These are phyloP conservation scores for Claviceps citrina DNA, from an alignment of 2,329 filamentous ascomycete genomes.

Conservation along the genomic window DNA sequence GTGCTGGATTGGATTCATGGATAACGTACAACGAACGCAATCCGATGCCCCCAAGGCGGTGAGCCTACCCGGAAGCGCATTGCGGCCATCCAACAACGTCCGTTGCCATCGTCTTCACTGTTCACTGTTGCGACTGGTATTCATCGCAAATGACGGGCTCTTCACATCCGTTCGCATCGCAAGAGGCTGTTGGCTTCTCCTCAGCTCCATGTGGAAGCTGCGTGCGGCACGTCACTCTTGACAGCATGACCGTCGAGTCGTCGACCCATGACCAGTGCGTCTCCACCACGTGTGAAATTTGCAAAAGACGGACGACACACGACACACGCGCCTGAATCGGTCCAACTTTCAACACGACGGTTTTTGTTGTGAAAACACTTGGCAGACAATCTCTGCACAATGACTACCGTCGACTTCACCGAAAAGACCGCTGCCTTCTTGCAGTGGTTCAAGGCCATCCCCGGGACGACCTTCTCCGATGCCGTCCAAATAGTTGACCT, in stretches of 20 bases:
- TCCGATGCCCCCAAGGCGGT: not conserved
- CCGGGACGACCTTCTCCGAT: slow-evolving; percentile 37
- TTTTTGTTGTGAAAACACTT: too few relatives aligned
- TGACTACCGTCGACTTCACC: slow-evolving; percentile 21
- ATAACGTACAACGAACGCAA: not conserved
- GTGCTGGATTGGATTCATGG: not conserved
- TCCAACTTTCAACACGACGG: not conserved
- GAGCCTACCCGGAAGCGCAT: not conserved
- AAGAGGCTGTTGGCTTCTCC: not conserved
- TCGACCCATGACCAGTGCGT: not conserved
- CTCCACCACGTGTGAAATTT: not conserved
- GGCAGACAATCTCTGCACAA: too few relatives aligned
- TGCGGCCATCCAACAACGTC: not conserved
- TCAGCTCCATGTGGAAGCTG: not conserved
- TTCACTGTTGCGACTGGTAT: too few relatives aligned
- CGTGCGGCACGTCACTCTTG: not conserved
- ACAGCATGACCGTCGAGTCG: too few relatives aligned
- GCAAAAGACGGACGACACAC: too few relatives aligned
- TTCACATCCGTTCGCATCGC: too few relatives aligned
- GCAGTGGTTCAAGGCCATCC: slow-evolving; percentile 36
- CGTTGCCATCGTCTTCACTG: too few relatives aligned
- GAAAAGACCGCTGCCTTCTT: slow-evolving; percentile 31
- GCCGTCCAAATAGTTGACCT: slow-evolving; percentile 38
- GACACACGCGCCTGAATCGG: not conserved
- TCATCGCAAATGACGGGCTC: too few relatives aligned